Evolutionary conservation across 108 stramenopile species (phyloP), one percentile per base, ranked within the genome.

Genomic region (Parietichytrium sp.): DNA sequence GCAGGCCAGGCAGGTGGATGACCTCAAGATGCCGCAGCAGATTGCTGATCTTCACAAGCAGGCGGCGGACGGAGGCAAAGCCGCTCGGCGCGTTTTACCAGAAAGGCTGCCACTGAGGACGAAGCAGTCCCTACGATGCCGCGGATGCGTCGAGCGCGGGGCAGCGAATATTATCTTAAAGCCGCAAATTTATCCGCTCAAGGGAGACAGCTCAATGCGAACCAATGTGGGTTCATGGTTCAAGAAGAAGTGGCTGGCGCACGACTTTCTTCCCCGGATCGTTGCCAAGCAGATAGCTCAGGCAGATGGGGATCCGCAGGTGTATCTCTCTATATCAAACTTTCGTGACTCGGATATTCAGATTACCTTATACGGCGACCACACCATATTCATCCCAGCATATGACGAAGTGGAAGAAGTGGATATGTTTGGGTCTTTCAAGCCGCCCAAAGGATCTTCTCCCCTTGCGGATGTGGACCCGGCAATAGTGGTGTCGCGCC

Each of bases 221-320:
- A 72, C 61, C 61, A 72, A 72, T 25, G 61, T 72, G 6, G 61
- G 61, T n/a, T 42, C 36, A 42, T 72, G 61, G 61, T 72, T 72
- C 61, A 72, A 72, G 42, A 72, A 72, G 20, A 72, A 72, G 61
- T 45, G 61, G 10, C 61, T 72, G 23, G 61, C 61, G 15, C 45
- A 72, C 2, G 61, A 72, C 33, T 20, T 25, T 38, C 20, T 72
- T 13, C 61, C 61, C 13, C 61, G 61, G 15, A 72, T 72, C 13
- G 61, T 2, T n/a, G 61, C 45, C 12, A 45, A 45, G 7, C 38
- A 72, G 10, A 53, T 27, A 8, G 52, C 25, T 53, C 27, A 29
- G 8, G 15, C 8, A 23, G 18, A 23, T 8, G 6, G 10, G 52
- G 18, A 53, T 7, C 27, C 25, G 27, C 27, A 53, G 0, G 6